Base-by-base conservation (phyloP, 306 rosid species). In the Arachis stenosperma region DNA sequence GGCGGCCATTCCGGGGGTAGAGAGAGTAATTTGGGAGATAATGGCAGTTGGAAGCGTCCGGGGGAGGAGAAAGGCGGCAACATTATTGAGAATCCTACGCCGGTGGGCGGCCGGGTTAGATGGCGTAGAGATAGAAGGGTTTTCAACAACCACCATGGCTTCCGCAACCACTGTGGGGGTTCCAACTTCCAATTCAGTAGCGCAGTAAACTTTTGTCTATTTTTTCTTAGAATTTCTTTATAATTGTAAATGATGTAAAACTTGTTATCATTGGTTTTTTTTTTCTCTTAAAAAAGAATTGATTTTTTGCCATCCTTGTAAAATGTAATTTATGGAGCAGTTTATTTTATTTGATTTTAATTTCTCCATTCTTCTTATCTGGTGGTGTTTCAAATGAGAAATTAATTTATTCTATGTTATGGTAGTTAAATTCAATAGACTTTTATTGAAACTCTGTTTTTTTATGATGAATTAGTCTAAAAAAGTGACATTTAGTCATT, bases 41-140 rank as follows among this genome's bases (percentile, higher is more conserved):
- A 91, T 95, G 98, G 97, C 90, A 41, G 79, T 79, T 17, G 97
- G 98, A 33, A 86, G 88, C 2, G 29, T 75, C 9, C 84, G 99
- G 58, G 95, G 84, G 9, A 86, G 88, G 67, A 85, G 97, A 65
- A 94, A 94, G 67, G 99, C 97, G 0, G 92, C 93, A 3, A 83
- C 92, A n/a, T 70, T 95, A 48, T 77, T 95, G 84, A 85, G 97
- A 76, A 84, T 88, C 29, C 65, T 95, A 4, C 77, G 99, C 41
- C 81, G 96, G 64, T 91, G 99, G 99, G 92, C 93, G 10, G 99
- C 96, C 2, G 98, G 93, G 3, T 67, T 95, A 69, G 89, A 84
- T 8, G 75, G 65, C 3, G 82, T 33, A 2, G 71, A 74, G 10
- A 72, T 27, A 13, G 84, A 82, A 42, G 85, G 81, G 5, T 55